Conservation (phyloP, 805 yeast genomes). For the Candida parachauliodes region DNA sequence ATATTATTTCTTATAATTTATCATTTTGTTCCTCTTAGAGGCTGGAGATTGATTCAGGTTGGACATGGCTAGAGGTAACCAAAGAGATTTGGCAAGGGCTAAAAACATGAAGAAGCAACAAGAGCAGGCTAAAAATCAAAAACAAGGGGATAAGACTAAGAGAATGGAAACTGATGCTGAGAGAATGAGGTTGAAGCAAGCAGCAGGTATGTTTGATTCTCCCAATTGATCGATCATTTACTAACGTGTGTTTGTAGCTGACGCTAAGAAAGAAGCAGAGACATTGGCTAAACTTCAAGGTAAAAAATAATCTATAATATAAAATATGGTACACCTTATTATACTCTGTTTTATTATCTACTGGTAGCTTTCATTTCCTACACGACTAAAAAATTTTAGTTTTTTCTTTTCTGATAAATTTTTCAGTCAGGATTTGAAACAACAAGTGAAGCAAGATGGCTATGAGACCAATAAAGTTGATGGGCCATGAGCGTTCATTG, state of each 20-base stretch:
- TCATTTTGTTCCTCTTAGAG: background rate
- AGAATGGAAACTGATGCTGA: conserved; percentile 90
- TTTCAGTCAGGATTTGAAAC: too few species aligned
- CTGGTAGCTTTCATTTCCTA: conserved; percentile 1
- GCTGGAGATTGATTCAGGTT: background rate
- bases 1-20: background rate
- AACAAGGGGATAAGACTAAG: conserved; percentile 79
- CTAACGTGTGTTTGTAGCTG: conserved; percentile 34
- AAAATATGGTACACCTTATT: too few species aligned
- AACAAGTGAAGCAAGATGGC: conserved; percentile 1
- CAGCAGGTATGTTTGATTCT: conserved; percentile 53
- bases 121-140: conserved; percentile 58
- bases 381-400: conserved; percentile 7
- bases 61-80: conserved; percentile 94
- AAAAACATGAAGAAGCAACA: conserved; percentile 81
- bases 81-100: conserved; percentile 89
- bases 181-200: conserved; percentile 84
- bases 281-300: conserved; percentile 10
- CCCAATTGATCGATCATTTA: background rate
- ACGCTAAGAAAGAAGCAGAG: conserved; percentile 45
- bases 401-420: conserved; percentile 2
- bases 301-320: conserved; percentile 7
- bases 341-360: background rate
- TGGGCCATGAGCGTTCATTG: conserved; percentile 97
- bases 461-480: conserved; percentile 56